These are phyloP conservation scores for Cucurbita maxima DNA, from an alignment of 306 rosid species.

Conservation along the genomic window DNA sequence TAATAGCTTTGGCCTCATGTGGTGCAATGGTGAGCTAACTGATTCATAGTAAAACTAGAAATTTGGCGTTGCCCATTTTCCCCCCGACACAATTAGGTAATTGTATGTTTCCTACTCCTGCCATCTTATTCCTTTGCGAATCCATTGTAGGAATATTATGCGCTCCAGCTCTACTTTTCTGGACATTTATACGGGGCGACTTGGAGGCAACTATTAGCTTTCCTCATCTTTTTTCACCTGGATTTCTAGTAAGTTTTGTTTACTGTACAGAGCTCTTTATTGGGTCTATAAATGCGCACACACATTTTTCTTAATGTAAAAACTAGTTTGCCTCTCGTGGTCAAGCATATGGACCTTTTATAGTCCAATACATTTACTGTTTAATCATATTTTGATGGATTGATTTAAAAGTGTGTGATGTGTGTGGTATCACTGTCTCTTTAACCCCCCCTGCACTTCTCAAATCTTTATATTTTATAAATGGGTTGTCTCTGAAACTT, in stretches of 20 bases:
- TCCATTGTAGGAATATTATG: slow-evolving; percentile 48
- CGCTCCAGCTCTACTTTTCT: slow-evolving; percentile 56
- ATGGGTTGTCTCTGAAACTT: neutral
- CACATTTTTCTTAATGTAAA: neutral
- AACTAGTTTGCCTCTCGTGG: neutral
- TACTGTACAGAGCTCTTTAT: neutral
- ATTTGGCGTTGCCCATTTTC: neutral
- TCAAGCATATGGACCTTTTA: neutral
- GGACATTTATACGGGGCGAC: slow-evolving; percentile 75
- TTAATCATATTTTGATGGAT: neutral
- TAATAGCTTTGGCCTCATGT: slow-evolving; percentile 98
- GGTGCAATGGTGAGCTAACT: slow-evolving; percentile 75
- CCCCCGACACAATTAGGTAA: neutral
- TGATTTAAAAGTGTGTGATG: neutral
- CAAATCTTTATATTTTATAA: neutral
- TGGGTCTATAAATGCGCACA: neutral
- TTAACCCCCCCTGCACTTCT: neutral
- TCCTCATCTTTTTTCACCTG: slow-evolving; percentile 64
- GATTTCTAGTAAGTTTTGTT: slow-evolving; percentile 52
- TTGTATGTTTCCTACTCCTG: neutral
- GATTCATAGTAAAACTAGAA: slow-evolving; percentile 4
- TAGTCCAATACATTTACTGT: neutral
- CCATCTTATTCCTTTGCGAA: slow-evolving; percentile 1
- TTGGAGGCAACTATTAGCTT: slow-evolving; percentile 47
- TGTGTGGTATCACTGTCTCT: neutral